Percentiles rank a stretch among this genome's conserved stretches.
phyloP scores from a whole-genome alignment of 2,329 filamentous ascomycete genomes.

The Diaporthe eres region DNA sequence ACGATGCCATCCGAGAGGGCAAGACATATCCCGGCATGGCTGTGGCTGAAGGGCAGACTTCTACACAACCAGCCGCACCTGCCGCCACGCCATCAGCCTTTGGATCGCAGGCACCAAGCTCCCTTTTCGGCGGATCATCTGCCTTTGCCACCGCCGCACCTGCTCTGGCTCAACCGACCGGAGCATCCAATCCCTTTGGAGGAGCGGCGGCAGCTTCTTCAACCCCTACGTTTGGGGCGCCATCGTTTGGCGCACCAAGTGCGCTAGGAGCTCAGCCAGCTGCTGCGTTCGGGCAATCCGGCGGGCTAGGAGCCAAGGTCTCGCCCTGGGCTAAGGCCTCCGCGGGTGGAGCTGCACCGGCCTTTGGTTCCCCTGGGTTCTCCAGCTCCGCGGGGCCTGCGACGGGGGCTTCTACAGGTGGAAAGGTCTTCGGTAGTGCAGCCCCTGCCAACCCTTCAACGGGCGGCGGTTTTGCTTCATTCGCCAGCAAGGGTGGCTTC shows the following conservation, averaged over 20 bases:
- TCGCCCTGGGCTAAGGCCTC: constrained; percentile 68
- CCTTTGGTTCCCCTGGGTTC: constrained; percentile 71
- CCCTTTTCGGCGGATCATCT: constrained; percentile 50
- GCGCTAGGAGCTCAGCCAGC: constrained; percentile 50
- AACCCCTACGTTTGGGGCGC: constrained; percentile 53
- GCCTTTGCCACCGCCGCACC: constrained; percentile 61
- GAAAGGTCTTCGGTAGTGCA: constrained; percentile 56
- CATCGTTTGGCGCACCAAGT: constrained; percentile 50
- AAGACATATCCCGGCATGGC: constrained; percentile 81
- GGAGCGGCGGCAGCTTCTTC: constrained; percentile 42
- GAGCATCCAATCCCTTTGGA: constrained; percentile 61
- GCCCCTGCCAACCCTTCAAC: constrained; percentile 47
- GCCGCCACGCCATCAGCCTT: constrained; percentile 49
- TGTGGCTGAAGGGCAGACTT: constrained; percentile 57
- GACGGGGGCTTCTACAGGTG: constrained; percentile 49
- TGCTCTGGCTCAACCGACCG: constrained; percentile 22
- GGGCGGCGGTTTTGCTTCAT: constrained; percentile 65
- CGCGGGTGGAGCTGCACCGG: constrained; percentile 53
- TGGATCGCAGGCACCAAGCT: constrained; percentile 45
- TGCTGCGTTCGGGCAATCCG: constrained; percentile 66
- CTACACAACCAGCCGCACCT: constrained; percentile 54
- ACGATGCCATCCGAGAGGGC: constrained; percentile 83
- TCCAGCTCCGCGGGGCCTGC: constrained; percentile 53
- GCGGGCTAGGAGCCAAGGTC: constrained; percentile 59
- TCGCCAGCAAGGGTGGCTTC: constrained; percentile 70